These are phyloP conservation scores for Leishmania amazonensis DNA, from an alignment of 208 protist genomes.

Conservation along the genomic window DNA sequence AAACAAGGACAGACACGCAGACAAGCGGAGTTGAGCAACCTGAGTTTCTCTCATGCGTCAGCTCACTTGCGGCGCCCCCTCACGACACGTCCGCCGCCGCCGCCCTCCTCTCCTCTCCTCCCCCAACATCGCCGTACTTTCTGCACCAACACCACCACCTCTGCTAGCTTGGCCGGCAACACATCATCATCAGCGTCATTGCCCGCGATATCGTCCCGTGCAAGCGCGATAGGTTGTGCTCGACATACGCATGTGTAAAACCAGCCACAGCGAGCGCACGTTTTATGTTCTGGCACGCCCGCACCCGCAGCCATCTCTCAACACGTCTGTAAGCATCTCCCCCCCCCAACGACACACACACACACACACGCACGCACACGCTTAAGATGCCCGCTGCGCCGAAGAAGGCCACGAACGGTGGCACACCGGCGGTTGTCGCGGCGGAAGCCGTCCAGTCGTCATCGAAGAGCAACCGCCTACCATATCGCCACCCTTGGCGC, in stretches of 20 bases:
- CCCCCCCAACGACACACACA: not conserved
- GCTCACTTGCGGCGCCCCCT: not conserved
- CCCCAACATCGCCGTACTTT: not conserved
- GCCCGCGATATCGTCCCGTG: not conserved
- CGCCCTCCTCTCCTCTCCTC: not conserved
- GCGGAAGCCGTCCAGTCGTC: not conserved
- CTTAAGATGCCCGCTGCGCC: not conserved
- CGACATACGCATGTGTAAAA: not conserved
- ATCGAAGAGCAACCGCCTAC: conserved; percentile 6
- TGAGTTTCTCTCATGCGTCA: not conserved
- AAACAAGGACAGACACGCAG: not conserved
- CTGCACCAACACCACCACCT: not conserved
- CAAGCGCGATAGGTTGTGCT: not conserved
- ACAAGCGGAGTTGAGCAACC: not conserved
- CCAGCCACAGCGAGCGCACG: not conserved
- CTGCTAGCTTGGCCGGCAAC: not conserved
- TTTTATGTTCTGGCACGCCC: not conserved
- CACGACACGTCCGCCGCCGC: not conserved
- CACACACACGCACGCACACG: not conserved
- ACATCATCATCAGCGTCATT: not conserved
- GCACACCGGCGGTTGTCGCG: not conserved
- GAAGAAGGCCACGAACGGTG: not conserved
- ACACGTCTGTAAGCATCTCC: not conserved
- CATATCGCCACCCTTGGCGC: conserved; percentile 41
- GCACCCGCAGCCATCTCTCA: not conserved